Base-by-base conservation (phyloP, 306 rosid genomes). In the Trifolium dubium region DNA sequence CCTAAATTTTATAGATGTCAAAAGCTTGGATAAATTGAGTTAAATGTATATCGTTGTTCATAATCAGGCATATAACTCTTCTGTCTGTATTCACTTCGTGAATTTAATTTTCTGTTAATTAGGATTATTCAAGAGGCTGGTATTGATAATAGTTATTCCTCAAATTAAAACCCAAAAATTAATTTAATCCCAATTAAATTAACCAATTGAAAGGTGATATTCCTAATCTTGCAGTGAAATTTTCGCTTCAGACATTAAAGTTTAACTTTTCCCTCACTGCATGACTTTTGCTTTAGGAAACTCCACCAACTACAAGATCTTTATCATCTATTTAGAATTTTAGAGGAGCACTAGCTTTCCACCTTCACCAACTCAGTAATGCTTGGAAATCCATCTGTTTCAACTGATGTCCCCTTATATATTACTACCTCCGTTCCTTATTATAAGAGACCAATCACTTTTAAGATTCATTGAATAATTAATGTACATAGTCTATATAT, bases 361-460 rank as follows among this genome's bases (percentile, higher is more conserved):
- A 18, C 59, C 71, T 86, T 88, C 73, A 69, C 86, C n/a, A 14
- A 17, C 47, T 80, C 72, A 8, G 77, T 86, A 17, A 80, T 67
- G 64, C 78, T 37, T 14, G 83, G 73, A 65, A 88, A 78, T 77
- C 89, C 90, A 8, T 69, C 78, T 0, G 30, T 88, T 59, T 65
- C 74, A 37, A 70, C 85, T 12, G 32, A 19, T 23, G 60, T 1
- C 59, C 13, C 30, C 31, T 30, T 55, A 55, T 13, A 55, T 23
- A 55, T 50, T n/a, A n/a, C n/a, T n/a, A n/a, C n/a, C n/a, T n/a
- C n/a, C n/a, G n/a, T n/a, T n/a, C n/a, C n/a, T n/a, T n/a, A n/a
- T n/a, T n/a, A n/a, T n/a, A n/a, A n/a, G n/a, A n/a, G n/a, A n/a
- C n/a, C n/a, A n/a, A n/a, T n/a, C n/a, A n/a, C n/a, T n/a, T n/a